Evolutionary conservation across 306 rosid genomes (phyloP).

Genomic region (Trifolium pratense): DNA sequence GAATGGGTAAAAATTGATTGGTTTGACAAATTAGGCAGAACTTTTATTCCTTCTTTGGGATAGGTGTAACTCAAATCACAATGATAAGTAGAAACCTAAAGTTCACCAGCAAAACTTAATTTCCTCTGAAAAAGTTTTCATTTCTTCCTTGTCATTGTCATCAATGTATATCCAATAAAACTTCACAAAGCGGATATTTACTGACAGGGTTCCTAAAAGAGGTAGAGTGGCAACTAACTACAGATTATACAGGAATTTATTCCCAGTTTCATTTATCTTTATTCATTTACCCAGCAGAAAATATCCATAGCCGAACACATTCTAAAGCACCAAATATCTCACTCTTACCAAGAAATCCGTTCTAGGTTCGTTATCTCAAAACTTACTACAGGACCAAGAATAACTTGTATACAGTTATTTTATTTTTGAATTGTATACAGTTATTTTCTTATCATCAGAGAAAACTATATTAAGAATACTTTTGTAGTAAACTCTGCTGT

Average conservation of each 20-base stretch:
- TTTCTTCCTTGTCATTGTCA: slow-evolving; percentile 26
- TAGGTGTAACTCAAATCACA: slow-evolving; percentile 25
- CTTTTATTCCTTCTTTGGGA: not conserved
- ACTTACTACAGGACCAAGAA: not conserved
- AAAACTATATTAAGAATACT: slow-evolving; percentile 3
- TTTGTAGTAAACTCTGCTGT: not conserved
- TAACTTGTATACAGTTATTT: slow-evolving; percentile 3
- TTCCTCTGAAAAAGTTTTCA: not conserved
- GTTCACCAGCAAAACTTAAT: not conserved
- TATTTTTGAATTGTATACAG: slow-evolving; percentile 11
- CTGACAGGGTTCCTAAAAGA: slow-evolving; percentile 24
- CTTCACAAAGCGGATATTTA: not conserved
- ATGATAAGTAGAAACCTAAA: slow-evolving; percentile 18
- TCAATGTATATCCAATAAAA: slow-evolving; percentile 21
- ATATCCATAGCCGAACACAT: not conserved
- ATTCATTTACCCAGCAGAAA: slow-evolving; percentile 14
- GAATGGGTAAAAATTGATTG: too few relatives aligned
- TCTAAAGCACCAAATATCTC: not conserved
- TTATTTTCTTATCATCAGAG: slow-evolving; percentile 13
- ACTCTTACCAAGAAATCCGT: not conserved
- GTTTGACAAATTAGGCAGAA: not conserved
- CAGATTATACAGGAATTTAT: not conserved
- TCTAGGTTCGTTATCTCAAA: not conserved
- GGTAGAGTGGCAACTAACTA: slow-evolving; percentile 1
- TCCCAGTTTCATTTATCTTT: not conserved